These are phyloP conservation scores for Gloeophyllum trabeum DNA, from an alignment of 768 basidiomycete genomes.

Conservation along the genomic window DNA sequence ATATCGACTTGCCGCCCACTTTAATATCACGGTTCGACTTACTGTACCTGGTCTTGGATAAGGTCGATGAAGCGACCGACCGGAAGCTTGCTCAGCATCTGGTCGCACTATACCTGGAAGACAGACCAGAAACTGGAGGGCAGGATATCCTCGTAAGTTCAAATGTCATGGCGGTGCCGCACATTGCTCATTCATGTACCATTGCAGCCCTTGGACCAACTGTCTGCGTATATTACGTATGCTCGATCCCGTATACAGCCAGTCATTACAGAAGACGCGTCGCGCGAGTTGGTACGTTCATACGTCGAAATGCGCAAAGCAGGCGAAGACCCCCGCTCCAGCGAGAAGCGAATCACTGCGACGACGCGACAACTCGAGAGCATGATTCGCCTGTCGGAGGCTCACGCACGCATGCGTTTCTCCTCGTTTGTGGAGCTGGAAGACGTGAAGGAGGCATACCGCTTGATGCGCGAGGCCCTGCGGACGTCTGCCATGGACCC, in stretches of 20 bases:
- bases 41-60: constrained; percentile 90
- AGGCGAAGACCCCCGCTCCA: constrained; percentile 78
- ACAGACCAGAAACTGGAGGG: constrained; percentile 55
- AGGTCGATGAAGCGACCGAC: constrained; percentile 84
- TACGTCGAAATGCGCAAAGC: constrained; percentile 94
- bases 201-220: constrained; percentile 71
- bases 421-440: constrained; percentile 73
- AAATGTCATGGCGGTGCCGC: background rate
- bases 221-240: constrained; percentile 92
- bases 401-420: constrained; percentile 94
- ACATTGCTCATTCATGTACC: background rate
- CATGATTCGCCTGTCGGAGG: constrained; percentile 94
- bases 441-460: constrained; percentile 84
- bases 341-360: constrained; percentile 93
- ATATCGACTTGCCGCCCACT: constrained; percentile 96
- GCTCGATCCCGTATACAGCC: constrained; percentile 83
- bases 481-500: constrained; percentile 94
- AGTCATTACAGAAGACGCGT: constrained; percentile 75
- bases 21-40: constrained; percentile 97
- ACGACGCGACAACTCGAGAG: constrained; percentile 96
- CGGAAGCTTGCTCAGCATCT: constrained; percentile 85
- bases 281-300: constrained; percentile 70
- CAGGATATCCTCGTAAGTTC: constrained; percentile 66
- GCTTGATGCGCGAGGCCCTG: constrained; percentile 96
- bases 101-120: constrained; percentile 90